Evolutionary conservation across 2,329 filamentous ascomycete species (phyloP).

Genomic region (Ophiostoma novo-ulmi): DNA sequence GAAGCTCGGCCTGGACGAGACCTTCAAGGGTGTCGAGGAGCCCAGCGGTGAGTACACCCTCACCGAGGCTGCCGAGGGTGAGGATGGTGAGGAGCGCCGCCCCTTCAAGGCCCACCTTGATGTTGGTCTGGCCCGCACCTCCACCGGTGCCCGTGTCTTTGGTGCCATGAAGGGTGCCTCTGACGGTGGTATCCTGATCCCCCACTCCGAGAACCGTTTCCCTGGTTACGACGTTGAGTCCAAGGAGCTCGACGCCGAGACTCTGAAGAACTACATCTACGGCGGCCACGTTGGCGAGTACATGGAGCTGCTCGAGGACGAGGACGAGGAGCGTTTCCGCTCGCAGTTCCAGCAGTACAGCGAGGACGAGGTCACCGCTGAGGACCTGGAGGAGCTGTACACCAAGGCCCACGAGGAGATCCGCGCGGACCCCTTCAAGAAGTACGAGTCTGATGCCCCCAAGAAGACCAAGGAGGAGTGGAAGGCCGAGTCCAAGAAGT

Average conservation of each 20-base stretch:
- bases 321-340: slow-evolving; percentile 99
- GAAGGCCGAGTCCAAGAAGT: slow-evolving; percentile 94
- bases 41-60: slow-evolving; percentile 91
- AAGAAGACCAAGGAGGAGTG: slow-evolving; percentile 98
- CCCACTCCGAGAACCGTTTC: slow-evolving; percentile 99
- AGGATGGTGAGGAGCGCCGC: slow-evolving; percentile 79
- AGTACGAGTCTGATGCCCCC: slow-evolving; percentile 64
- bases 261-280: slow-evolving; percentile 98
- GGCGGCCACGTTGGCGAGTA: slow-evolving; percentile 98
- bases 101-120: slow-evolving; percentile 99
- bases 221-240: slow-evolving; percentile 94
- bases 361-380: slow-evolving; percentile 92
- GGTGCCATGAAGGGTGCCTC: slow-evolving; percentile 99
- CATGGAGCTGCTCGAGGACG: slow-evolving; percentile 99
- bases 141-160: slow-evolving; percentile 97
- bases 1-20: slow-evolving; percentile 93
- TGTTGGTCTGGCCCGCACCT: slow-evolving; percentile 94
- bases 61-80: slow-evolving; percentile 87
- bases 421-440: slow-evolving; percentile 97
- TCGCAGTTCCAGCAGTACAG: slow-evolving; percentile 97
- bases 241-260: slow-evolving; percentile 97
- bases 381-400: slow-evolving; percentile 96
- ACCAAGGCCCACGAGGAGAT: slow-evolving; percentile 90
- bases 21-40: slow-evolving; percentile 95
- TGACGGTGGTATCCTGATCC: slow-evolving; percentile 92